Percentiles rank a stretch among this genome's conserved stretches.
Evolutionary conservation across 768 basidiomycete species (phyloP).

Genomic region (Phlegmacium glaucopus): DNA sequence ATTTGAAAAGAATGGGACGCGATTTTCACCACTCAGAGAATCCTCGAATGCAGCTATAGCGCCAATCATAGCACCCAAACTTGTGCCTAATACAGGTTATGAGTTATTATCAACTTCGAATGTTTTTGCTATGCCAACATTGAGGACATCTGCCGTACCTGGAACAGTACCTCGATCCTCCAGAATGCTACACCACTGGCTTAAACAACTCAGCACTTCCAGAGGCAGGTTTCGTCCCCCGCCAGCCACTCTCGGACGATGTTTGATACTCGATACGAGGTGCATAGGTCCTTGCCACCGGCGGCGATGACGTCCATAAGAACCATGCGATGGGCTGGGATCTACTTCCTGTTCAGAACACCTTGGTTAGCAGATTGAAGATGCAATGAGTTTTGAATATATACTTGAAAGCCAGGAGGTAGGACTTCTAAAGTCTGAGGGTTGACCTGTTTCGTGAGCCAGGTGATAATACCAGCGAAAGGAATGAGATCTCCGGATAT

Average conservation of each 20-base stretch:
- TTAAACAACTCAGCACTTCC: conserved; percentile 51
- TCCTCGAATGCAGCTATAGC: conserved; percentile 52
- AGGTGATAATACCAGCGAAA: conserved; percentile 29
- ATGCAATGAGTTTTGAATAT: background rate
- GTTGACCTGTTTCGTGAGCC: conserved; percentile 18
- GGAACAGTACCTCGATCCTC: conserved; percentile 59
- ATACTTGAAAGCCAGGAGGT: conserved; percentile 9
- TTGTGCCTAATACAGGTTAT: conserved; percentile 33
- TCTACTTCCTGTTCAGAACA: no score
- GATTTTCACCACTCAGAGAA: conserved; percentile 44
- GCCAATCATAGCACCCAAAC: conserved; percentile 47
- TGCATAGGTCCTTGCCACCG: conserved; percentile 39
- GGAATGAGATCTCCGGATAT: conserved; percentile 38
- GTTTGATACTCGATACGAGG: conserved; percentile 27
- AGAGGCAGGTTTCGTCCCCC: conserved; percentile 56
- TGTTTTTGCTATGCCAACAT: no score
- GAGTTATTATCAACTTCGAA: no score
- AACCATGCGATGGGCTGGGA: no score
- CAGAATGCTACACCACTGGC: conserved; percentile 55
- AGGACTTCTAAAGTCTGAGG: conserved; percentile 16
- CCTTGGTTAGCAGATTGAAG: no score
- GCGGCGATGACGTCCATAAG: conserved; percentile 12
- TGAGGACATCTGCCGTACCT: conserved; percentile 31
- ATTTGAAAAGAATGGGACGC: conserved; percentile 5
- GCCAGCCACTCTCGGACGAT: conserved; percentile 33